Base-by-base conservation (phyloP, 2,329 filamentous ascomycete species). In the Stagonosporopsis vannaccii region DNA sequence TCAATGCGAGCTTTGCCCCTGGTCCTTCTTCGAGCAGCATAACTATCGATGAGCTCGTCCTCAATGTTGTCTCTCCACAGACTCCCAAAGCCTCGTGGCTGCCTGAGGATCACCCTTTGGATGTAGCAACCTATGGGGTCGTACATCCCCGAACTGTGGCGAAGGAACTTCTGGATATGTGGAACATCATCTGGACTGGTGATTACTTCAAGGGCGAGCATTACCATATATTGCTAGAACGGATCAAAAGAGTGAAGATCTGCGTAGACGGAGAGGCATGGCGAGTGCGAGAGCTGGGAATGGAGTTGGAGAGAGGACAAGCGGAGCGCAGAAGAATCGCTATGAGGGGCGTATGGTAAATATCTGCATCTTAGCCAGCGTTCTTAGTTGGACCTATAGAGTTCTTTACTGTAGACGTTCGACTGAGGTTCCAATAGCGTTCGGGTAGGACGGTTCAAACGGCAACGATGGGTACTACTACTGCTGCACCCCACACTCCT, bases 271-370 rank as follows among this genome's bases (percentile, higher is more conserved):
- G 66, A 7, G 58, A 66, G 41, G 63, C 60, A 2, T 70, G 64
- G 51, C 51, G 69, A 30, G 61, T 65, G 12, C 61, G 73, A 44
- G 68, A 70, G 26, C 56, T 75, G 35, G 57, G 65, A 6, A 59
- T 62, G n/a, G 71, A 74, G 58, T 48, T 75, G 51, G 67, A 72
- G 52, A 64, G 72, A 50, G 73, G 73, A 11, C 66, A 67, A 45
- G 65, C 59, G 22, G 71, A 73, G 58, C 56, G 62, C 37, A 61
- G 66, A 41, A 60, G 69, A 53, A 70, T 74, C 41, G 67, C 64
- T 28, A 58, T 60, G 53, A 59, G 72, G 44, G 66, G 61, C 6
- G 50, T 65, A 28, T 70, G 61, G 60, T 69, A 61, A 50, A 23
- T 19, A 2, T 9, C n/a, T 11, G 35, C 11, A 17, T 41, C 11